phyloP scores from a whole-genome alignment of 345 rosid species.

The Durio zibethinus region DNA sequence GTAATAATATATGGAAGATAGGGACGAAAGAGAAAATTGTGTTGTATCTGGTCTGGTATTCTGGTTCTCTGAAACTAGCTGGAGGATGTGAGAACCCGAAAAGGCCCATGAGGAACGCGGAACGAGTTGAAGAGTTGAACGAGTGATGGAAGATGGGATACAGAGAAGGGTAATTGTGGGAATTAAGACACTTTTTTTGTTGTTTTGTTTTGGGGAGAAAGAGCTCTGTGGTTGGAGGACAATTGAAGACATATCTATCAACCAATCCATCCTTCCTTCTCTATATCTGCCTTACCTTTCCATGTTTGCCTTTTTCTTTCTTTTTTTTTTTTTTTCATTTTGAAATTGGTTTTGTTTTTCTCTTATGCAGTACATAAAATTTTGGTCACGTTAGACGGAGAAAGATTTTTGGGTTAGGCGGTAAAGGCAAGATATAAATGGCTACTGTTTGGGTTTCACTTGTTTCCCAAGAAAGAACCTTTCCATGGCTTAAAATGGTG shows the following conservation, averaged over 20 bases:
- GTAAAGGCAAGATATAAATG: conserved; percentile 25
- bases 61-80: conserved; percentile 16
- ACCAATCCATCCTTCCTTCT: conserved; percentile 8
- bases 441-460: conserved; percentile 23
- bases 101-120: conserved; percentile 29
- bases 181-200: no score
- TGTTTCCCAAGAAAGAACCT: background rate
- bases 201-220: background rate
- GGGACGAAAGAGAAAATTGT: background rate
- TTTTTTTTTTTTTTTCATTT: background rate
- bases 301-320: background rate
- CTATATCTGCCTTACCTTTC: conserved; percentile 1
- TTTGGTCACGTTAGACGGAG: conserved; percentile 21
- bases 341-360: conserved; percentile 9
- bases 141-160: conserved; percentile 17
- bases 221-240: conserved; percentile 30
- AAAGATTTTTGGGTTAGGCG: conserved; percentile 9
- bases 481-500: conserved; percentile 12
- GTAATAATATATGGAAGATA: background rate
- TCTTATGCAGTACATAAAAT: background rate
- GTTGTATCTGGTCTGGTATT: background rate
- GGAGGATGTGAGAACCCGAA: conserved; percentile 23
- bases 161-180: conserved; percentile 34
- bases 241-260: conserved; percentile 29
- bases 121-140: background rate